These are phyloP conservation scores for Fraxinus latifolia DNA, from an alignment of 305 asterid species.

Conservation along the genomic window DNA sequence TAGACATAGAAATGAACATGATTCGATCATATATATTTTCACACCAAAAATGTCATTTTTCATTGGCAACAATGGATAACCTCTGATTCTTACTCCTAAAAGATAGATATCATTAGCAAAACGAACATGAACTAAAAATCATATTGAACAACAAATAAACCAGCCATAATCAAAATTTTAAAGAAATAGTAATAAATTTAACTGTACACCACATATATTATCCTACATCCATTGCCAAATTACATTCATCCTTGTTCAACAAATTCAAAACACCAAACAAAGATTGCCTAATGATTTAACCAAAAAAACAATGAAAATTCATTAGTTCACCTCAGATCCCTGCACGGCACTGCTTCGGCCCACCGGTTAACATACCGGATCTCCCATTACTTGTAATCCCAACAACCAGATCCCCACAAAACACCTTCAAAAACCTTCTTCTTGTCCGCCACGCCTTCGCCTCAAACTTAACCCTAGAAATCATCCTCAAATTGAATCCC, in stretches of 20 bases:
- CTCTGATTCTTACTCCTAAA: background rate
- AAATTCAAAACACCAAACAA: background rate
- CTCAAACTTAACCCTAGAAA: slow-evolving; percentile 42
- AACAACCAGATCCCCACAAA: slow-evolving; percentile 46
- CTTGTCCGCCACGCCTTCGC: slow-evolving; percentile 55
- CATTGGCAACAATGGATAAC: background rate
- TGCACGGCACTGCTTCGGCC: slow-evolving; percentile 45
- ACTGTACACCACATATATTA: slow-evolving; percentile 13
- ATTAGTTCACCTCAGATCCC: slow-evolving; percentile 36
- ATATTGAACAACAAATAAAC: background rate
- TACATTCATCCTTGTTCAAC: slow-evolving; percentile 3
- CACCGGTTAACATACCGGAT: slow-evolving; percentile 37
- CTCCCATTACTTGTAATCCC: slow-evolving; percentile 32
- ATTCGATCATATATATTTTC: background rate
- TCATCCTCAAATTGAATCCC: slow-evolving; percentile 44
- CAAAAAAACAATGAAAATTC: background rate
- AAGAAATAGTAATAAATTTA: background rate
- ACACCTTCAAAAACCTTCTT: slow-evolving; percentile 45
- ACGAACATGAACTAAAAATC: background rate
- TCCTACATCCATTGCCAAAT: background rate
- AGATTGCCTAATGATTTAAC: background rate
- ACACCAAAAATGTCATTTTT: background rate
- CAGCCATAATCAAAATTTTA: background rate
- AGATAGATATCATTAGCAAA: background rate
- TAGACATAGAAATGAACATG: background rate